Conservation (phyloP, 257 asterid species). For the Nyctanthes arbortristis region DNA sequence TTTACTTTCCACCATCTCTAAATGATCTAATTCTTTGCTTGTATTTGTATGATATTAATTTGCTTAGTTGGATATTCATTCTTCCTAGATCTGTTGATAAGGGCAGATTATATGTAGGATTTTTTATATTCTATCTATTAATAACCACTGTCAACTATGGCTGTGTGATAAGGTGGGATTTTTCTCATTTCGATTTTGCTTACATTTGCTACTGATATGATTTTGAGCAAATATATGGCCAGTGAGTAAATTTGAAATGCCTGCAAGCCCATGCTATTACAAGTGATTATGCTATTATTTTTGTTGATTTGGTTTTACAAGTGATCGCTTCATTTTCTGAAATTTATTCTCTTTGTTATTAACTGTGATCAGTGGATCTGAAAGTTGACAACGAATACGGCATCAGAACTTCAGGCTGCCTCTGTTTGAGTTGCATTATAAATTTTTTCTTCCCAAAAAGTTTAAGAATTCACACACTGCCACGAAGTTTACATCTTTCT, state of each 20-base stretch:
- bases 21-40: neutral
- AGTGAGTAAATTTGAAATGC: neutral
- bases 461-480: neutral
- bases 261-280: neutral
- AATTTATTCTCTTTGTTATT: neutral
- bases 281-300: neutral
- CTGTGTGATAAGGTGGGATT: neutral
- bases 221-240: neutral
- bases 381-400: neutral
- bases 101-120: slow-evolving; percentile 13
- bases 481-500: neutral
- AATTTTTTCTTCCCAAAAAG: neutral
- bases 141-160: neutral
- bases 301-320: neutral
- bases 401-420: neutral
- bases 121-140: neutral
- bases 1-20: neutral
- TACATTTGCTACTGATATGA: neutral
- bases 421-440: neutral
- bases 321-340: neutral
- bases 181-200: neutral
- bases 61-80: neutral
- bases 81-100: neutral
- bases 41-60: neutral
- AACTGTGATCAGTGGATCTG: neutral